phyloP scores from a whole-genome alignment of 1,139 yeast genomes.

The Pichia sp. region DNA sequence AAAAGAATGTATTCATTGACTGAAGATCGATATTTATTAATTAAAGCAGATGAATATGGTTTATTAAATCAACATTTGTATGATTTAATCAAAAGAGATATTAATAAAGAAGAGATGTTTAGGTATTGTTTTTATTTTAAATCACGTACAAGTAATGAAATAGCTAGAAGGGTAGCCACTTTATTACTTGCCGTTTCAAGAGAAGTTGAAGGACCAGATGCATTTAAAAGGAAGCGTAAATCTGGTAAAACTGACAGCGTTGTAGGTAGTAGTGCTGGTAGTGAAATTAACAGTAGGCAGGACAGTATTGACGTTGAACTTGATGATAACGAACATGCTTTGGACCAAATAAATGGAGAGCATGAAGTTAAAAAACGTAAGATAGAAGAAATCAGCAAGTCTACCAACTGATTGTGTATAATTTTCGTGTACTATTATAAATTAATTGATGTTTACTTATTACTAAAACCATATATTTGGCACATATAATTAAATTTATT shows the following conservation, averaged over 20 bases:
- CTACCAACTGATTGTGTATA: not conserved
- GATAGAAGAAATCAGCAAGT: slow-evolving; percentile 1
- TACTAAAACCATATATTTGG: no score
- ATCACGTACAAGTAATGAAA: slow-evolving; percentile 78
- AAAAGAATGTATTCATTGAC: slow-evolving; percentile 74
- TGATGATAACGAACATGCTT: not conserved
- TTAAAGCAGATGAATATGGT: slow-evolving; percentile 72
- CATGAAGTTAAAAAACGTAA: slow-evolving; percentile 1
- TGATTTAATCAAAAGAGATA: slow-evolving; percentile 73
- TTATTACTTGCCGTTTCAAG: slow-evolving; percentile 69
- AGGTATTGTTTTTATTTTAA: slow-evolving; percentile 84
- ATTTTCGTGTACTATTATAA: not conserved
- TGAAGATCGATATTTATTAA: slow-evolving; percentile 78
- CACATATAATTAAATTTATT: no score
- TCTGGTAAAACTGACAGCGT: slow-evolving; percentile 7
- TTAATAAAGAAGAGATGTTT: slow-evolving; percentile 65
- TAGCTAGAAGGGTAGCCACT: slow-evolving; percentile 77
- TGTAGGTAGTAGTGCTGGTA: not conserved
- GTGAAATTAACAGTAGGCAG: slow-evolving; percentile 21
- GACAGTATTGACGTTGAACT: slow-evolving; percentile 20
- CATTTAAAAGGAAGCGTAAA: slow-evolving; percentile 34
- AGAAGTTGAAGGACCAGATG: slow-evolving; percentile 67
- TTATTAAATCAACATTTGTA: slow-evolving; percentile 61
- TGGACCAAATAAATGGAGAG: not conserved
- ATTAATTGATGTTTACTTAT: no score